phyloP scores from a whole-genome alignment of 371 early-diverging fungal genomes.

The Mucor saturninus region DNA sequence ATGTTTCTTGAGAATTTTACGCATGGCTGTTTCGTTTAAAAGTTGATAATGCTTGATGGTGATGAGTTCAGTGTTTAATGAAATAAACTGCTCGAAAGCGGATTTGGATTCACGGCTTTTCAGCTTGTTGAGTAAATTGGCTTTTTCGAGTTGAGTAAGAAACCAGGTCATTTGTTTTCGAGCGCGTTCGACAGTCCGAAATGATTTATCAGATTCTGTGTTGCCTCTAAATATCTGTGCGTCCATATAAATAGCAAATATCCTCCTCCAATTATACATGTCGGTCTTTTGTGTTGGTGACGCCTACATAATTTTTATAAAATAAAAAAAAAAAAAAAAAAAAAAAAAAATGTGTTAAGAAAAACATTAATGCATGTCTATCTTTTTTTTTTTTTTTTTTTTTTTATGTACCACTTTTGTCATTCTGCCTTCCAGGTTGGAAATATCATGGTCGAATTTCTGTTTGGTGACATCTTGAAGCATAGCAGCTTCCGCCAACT shows the following conservation, averaged over 20 bases:
- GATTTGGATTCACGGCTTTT: slow-evolving; percentile 49
- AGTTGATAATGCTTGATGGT: slow-evolving; percentile 72
- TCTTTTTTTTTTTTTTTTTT: too few relatives aligned
- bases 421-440: slow-evolving; percentile 52
- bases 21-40: slow-evolving; percentile 78
- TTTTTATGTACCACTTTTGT: slow-evolving; percentile 40
- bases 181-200: slow-evolving; percentile 56
- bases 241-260: slow-evolving; percentile 72
- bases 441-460: slow-evolving; percentile 52
- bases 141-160: slow-evolving; percentile 47
- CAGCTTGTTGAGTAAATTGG: slow-evolving; percentile 42
- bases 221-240: slow-evolving; percentile 69
- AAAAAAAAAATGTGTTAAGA: background rate
- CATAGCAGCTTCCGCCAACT: slow-evolving; percentile 47
- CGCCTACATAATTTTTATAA: slow-evolving; percentile 19
- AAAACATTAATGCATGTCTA: too few relatives aligned
- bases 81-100: slow-evolving; percentile 62
- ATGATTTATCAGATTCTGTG: slow-evolving; percentile 50
- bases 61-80: slow-evolving; percentile 71
- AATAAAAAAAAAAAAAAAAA: background rate
- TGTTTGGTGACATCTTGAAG: slow-evolving; percentile 44
- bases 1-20: slow-evolving; percentile 85
- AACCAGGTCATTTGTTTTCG: slow-evolving; percentile 69
- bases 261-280: slow-evolving; percentile 75
- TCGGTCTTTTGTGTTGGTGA: slow-evolving; percentile 67